These are phyloP conservation scores for Boletus subparvulus DNA, from an alignment of 768 basidiomycete genomes.

Conservation along the genomic window DNA sequence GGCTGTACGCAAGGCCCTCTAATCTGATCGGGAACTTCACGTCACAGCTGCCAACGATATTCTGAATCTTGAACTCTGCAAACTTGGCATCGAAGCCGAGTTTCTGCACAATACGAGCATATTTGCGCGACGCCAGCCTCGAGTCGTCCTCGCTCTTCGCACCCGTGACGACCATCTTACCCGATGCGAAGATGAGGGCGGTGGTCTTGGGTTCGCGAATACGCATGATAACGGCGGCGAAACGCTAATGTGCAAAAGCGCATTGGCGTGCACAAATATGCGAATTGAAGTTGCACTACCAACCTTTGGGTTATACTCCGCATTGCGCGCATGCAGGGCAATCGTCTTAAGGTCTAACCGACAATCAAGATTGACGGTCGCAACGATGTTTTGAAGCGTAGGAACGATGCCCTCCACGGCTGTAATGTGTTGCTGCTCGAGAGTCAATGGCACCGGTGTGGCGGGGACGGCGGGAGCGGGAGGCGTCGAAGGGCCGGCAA, in stretches of 20 bases:
- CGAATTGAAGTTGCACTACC: constrained; percentile 45
- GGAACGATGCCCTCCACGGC: constrained; percentile 98
- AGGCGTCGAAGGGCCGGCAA: constrained; percentile 61
- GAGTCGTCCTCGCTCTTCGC: constrained; percentile 99
- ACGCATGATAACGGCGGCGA: constrained; percentile 99
- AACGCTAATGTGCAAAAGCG: constrained; percentile 83
- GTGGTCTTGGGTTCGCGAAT: constrained; percentile 99
- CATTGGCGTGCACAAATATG: constrained; percentile 55
- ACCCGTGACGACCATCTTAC: constrained; percentile 99
- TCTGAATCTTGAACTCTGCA: constrained; percentile 99
- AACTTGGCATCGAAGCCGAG: constrained; percentile 99
- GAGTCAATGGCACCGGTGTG: constrained; percentile 71
- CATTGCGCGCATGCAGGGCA: constrained; percentile 95
- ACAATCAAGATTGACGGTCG: constrained; percentile 97
- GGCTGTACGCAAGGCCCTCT: constrained; percentile 95
- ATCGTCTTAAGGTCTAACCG: constrained; percentile 98
- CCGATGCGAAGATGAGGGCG: constrained; percentile 97
- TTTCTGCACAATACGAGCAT: constrained; percentile 98
- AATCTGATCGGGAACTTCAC: constrained; percentile 98
- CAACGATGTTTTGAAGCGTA: constrained; percentile 99
- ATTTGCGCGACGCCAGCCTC: constrained; percentile 94
- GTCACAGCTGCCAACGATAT: constrained; percentile 97
- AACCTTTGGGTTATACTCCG: constrained; percentile 99
- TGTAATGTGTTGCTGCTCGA: constrained; percentile 93
- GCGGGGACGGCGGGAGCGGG: constrained; percentile 54